Percentiles rank a stretch among this genome's conserved stretches.
Conservation (phyloP, 2,329 filamentous ascomycete genomes). For the Sporothrix brunneoviolacea region DNA sequence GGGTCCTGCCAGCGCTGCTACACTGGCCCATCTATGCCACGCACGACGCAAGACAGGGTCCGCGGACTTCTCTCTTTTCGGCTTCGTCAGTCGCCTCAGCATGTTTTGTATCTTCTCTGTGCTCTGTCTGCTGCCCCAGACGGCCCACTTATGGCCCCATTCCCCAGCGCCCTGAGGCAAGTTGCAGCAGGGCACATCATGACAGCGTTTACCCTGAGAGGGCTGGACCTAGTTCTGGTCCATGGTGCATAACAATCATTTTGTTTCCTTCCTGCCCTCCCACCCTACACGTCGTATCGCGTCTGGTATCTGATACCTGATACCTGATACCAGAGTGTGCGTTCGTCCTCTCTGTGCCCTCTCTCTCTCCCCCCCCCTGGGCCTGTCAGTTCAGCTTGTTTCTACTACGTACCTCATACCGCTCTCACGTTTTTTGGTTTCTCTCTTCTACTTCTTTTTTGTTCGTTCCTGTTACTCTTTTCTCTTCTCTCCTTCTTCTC, state of each 20-base stretch:
- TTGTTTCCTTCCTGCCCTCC: conserved; percentile 2
- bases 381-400: background rate
- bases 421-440: background rate
- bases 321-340: no score
- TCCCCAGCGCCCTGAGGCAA: conserved; percentile 13
- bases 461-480: background rate
- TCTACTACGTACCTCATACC: no score
- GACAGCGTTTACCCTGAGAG: background rate
- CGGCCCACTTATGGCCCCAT: conserved; percentile 14
- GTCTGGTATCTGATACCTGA: background rate
- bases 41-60: background rate
- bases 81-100: background rate
- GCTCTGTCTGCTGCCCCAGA: background rate
- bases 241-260: conserved; percentile 6
- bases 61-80: background rate
- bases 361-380: background rate
- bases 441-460: background rate
- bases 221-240: background rate
- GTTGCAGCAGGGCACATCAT: conserved; percentile 3
- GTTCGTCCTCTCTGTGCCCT: no score
- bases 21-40: conserved; percentile 1
- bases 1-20: background rate
- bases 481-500: conserved; percentile 3
- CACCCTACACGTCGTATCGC: background rate
- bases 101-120: background rate